phyloP scores from a whole-genome alignment of 768 basidiomycete species.

The Floccularia luteovirens region DNA sequence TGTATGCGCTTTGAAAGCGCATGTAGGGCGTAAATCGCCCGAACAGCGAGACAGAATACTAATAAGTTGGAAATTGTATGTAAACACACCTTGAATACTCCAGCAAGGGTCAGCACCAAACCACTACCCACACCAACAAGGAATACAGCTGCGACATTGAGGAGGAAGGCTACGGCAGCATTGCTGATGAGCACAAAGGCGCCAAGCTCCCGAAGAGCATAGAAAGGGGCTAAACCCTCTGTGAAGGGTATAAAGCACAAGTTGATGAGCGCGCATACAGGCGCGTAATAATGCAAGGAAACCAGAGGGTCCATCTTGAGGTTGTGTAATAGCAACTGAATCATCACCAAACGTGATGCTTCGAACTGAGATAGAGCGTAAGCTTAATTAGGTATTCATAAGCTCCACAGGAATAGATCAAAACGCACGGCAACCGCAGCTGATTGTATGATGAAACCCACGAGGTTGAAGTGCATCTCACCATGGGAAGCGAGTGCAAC shows the following conservation, averaged over 20 bases:
- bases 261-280: conserved; percentile 90
- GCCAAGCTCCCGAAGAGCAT: conserved; percentile 57
- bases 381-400: conserved; percentile 1
- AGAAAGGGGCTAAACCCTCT: conserved; percentile 85
- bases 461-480: conserved; percentile 76
- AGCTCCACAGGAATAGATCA: not conserved
- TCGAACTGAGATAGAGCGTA: conserved; percentile 56
- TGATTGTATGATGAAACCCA: conserved; percentile 85
- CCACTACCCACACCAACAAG: conserved; percentile 85
- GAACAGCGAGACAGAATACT: no score
- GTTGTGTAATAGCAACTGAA: conserved; percentile 89
- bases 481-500: conserved; percentile 88
- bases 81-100: conserved; percentile 78
- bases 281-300: conserved; percentile 94
- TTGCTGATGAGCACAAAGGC: conserved; percentile 73
- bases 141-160: conserved; percentile 94
- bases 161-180: conserved; percentile 77
- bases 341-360: conserved; percentile 91
- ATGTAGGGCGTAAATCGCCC: no score
- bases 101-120: conserved; percentile 85
- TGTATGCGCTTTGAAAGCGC: no score
- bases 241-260: conserved; percentile 83
- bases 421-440: conserved; percentile 73
- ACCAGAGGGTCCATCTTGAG: conserved; percentile 97
- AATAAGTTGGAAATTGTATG: no score